Base-by-base conservation (phyloP, 1,284 basidiomycete genomes). In the Kalmanozyma brasiliensis region DNA sequence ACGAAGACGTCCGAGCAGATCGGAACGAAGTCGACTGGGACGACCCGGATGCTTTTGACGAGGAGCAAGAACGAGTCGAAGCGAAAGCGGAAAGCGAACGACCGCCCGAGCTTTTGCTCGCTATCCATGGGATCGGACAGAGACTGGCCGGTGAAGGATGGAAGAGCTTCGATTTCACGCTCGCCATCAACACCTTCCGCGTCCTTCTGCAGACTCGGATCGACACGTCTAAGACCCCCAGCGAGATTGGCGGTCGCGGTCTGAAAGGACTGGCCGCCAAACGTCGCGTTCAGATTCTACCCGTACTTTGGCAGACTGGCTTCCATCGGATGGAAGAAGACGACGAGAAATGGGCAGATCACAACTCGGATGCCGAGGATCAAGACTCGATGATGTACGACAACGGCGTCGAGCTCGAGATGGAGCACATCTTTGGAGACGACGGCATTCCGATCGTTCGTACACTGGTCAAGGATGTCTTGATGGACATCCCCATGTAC, bases 301-400 rank as follows among this genome's bases (percentile, higher is more conserved):
- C 86, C 1, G 84, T 87, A 6, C 85, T 85, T 63, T 87, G 87
- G 87, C 80, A 86, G 24, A 84, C 85, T 2, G 84, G 80, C 8
- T 78, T 87, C 35, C 63, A 78, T 20, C 71, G 77, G 45, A 73
- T 85, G n/a, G n/a, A n/a, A 30, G 78, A 84, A 17, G 82, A 83
- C 19, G 82, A 83, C 38, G 83, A 83, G 13, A 77, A 76, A n/a
- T 83, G 85, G 52, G 83, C 84, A 26, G 67, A 73, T 42, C 62
- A 74, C 8, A 70, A 75, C 23, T 65, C 62, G 41, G 56, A 72
- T 24, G 52, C 51, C 2, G 61, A 64, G 33, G 61, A 64, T 30
- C 61, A 53, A 17, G 61, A 64, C 49, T 64, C 61, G 42, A 64
- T 64, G 49, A 52, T 61, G 56, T 62, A 73, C 30, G 60, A 72